These are phyloP conservation scores for Fusarium sp. DNA, from an alignment of 2,329 filamentous ascomycete genomes.

Conservation along the genomic window DNA sequence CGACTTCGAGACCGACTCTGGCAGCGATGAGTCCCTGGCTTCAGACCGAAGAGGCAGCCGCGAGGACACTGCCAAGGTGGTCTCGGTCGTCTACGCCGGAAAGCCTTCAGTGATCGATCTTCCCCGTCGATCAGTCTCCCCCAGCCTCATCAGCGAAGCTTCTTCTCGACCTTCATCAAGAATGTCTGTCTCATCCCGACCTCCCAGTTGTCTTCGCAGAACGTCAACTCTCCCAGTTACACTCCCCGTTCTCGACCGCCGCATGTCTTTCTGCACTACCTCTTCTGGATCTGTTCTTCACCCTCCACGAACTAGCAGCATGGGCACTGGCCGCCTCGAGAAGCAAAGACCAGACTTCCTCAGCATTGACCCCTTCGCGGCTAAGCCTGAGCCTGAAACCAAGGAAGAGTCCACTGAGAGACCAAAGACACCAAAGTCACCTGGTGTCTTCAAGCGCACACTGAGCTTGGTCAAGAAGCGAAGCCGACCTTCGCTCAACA, in stretches of 20 bases:
- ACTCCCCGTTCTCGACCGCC: constrained; percentile 50
- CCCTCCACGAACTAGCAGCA: constrained; percentile 59
- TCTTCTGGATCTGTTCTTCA: constrained; percentile 51
- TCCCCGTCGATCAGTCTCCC: constrained; percentile 58
- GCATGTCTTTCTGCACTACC: constrained; percentile 51
- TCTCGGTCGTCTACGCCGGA: constrained; percentile 70
- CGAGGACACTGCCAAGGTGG: constrained; percentile 68
- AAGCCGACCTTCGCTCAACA: constrained; percentile 62
- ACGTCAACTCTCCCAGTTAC: constrained; percentile 52
- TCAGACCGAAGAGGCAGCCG: constrained; percentile 56
- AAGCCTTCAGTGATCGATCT: constrained; percentile 70
- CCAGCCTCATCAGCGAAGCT: constrained; percentile 50
- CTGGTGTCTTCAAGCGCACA: constrained; percentile 64
- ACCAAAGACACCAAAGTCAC: constrained; percentile 55
- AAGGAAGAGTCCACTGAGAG: constrained; percentile 48
- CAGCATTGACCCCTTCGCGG: constrained; percentile 65
- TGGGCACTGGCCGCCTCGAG: constrained; percentile 51
- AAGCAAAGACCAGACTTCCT: constrained; percentile 62
- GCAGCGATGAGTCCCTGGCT: constrained; percentile 51
- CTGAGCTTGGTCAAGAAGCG: constrained; percentile 67
- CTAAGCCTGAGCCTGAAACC: constrained; percentile 49
- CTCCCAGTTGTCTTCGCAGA: constrained; percentile 45
- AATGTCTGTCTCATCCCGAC: constrained; percentile 33
- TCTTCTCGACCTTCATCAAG: constrained; percentile 45
- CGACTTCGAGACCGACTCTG: constrained; percentile 64